Evolutionary conservation across 176 grass and related monocot genomes (phyloP).

Genomic region (Ananas comosus): DNA sequence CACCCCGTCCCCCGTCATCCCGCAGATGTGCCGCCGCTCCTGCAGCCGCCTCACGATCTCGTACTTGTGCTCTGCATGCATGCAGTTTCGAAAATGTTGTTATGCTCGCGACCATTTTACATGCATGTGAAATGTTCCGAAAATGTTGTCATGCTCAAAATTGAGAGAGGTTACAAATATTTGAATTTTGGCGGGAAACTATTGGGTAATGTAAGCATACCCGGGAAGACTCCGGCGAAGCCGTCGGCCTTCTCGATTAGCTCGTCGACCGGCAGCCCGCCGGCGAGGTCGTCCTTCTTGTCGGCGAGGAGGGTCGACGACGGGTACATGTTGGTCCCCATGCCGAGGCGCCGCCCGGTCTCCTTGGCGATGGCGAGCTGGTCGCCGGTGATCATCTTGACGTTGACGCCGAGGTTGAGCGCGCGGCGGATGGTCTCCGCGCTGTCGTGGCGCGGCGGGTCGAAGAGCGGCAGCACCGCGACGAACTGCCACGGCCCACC

Average conservation of each 20-base stretch:
- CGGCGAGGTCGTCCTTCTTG: conserved; percentile 30
- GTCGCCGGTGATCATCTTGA: conserved; percentile 93
- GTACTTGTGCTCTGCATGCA: conserved; percentile 73
- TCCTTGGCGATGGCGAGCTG: conserved; percentile 90
- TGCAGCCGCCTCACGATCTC: conserved; percentile 79
- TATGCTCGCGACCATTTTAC: background rate
- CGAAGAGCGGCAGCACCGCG: conserved; percentile 61
- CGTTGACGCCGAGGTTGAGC: conserved; percentile 74
- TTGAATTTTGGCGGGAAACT: background rate
- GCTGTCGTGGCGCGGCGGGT: conserved; percentile 75
- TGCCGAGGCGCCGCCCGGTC: conserved; percentile 55
- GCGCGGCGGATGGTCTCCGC: conserved; percentile 54
- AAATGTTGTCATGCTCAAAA: background rate
- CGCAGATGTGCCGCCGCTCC: conserved; percentile 68
- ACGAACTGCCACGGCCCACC: conserved; percentile 71
- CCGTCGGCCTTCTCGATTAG: conserved; percentile 86
- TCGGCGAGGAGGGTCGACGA: conserved; percentile 46
- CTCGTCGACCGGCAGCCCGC: conserved; percentile 46
- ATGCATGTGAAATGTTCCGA: background rate
- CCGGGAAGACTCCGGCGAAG: conserved; percentile 84
- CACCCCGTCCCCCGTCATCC: conserved; percentile 86
- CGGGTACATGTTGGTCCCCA: conserved; percentile 94
- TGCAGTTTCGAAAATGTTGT: background rate
- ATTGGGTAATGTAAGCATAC: background rate
- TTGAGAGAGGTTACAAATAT: background rate